Percentiles rank a stretch among this genome's conserved stretches.
phyloP scores from a whole-genome alignment of 352 stramenopile species.

The Phytophthora pluvialis region DNA sequence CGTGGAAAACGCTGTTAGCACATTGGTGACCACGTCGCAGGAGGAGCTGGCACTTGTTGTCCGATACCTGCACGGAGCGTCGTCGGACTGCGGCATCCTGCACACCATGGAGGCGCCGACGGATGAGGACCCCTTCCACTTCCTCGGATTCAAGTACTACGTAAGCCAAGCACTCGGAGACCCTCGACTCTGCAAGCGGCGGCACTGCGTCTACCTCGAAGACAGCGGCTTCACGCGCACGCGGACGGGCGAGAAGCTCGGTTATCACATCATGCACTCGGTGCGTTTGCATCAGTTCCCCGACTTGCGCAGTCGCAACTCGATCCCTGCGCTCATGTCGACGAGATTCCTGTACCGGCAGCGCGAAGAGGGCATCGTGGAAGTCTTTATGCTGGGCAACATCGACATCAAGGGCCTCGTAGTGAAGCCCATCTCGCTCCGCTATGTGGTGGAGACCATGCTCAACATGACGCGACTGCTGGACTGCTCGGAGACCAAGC shows the following conservation, averaged over 20 bases:
- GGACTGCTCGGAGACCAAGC: constrained; percentile 53
- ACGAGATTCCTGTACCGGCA: constrained; percentile 52
- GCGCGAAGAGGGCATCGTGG: constrained; percentile 38
- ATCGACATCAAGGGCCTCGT: constrained; percentile 37
- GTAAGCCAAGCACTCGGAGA: constrained; percentile 43
- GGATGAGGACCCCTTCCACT: constrained; percentile 46
- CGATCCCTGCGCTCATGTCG: constrained; percentile 35
- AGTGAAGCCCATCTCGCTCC: constrained; percentile 27
- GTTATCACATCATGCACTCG: constrained; percentile 56
- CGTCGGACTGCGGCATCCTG: constrained; percentile 49
- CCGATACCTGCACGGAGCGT: constrained; percentile 47
- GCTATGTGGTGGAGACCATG: constrained; percentile 33
- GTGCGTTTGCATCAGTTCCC: constrained; percentile 45
- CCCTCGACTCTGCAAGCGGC: constrained; percentile 30
- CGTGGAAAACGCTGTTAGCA: constrained; percentile 43
- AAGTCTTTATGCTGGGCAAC: constrained; percentile 47
- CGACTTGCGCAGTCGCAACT: constrained; percentile 40
- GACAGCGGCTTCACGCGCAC: constrained; percentile 48
- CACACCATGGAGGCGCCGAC: constrained; percentile 43
- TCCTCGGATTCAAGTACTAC: constrained; percentile 60
- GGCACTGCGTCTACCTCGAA: constrained; percentile 54
- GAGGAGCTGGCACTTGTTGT: constrained; percentile 62
- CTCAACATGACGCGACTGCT: constrained; percentile 42
- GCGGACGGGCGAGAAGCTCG: constrained; percentile 43
- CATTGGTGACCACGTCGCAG: constrained; percentile 45